phyloP scores from a whole-genome alignment of 768 basidiomycete species.

The Boletus rubescentipes region DNA sequence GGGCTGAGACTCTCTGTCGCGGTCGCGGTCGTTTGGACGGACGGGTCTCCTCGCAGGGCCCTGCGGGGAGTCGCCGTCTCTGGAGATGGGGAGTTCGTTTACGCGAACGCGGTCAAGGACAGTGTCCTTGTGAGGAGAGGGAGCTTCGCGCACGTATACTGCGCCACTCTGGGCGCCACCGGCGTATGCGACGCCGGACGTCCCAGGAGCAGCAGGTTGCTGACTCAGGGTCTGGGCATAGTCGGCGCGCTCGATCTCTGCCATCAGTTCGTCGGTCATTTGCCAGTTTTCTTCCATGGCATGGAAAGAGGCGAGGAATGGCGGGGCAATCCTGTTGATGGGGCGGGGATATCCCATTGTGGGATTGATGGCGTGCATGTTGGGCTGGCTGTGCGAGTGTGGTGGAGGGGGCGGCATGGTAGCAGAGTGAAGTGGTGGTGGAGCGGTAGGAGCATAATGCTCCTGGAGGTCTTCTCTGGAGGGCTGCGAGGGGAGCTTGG shows the following conservation, averaged over 20 bases:
- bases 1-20: slow-evolving; percentile 43
- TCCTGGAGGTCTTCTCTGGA: slow-evolving; percentile 30
- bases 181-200: slow-evolving; percentile 46
- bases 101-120: slow-evolving; percentile 55
- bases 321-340: slow-evolving; percentile 53
- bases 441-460: slow-evolving; percentile 47
- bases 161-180: slow-evolving; percentile 44
- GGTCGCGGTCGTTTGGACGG: slow-evolving; percentile 34
- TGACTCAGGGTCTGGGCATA: slow-evolving; percentile 55
- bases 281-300: slow-evolving; percentile 58
- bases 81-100: slow-evolving; percentile 55
- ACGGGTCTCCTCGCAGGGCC: slow-evolving; percentile 21
- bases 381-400: slow-evolving; percentile 31
- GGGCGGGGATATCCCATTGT: slow-evolving; percentile 62
- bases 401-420: slow-evolving; percentile 34
- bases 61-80: slow-evolving; percentile 45
- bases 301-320: slow-evolving; percentile 57
- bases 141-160: slow-evolving; percentile 33
- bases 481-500: slow-evolving; percentile 36
- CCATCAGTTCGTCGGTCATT: slow-evolving; percentile 68
- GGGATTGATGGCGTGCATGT: slow-evolving; percentile 29
- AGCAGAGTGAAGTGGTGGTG: slow-evolving; percentile 32
- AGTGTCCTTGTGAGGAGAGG: slow-evolving; percentile 50
- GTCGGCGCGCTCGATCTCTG: slow-evolving; percentile 72
- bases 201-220: slow-evolving; percentile 36